Evolutionary conservation across 2,329 filamentous ascomycete genomes (phyloP), one percentile per base, ranked within the genome.

Genomic region (Trichoderma sp.): DNA sequence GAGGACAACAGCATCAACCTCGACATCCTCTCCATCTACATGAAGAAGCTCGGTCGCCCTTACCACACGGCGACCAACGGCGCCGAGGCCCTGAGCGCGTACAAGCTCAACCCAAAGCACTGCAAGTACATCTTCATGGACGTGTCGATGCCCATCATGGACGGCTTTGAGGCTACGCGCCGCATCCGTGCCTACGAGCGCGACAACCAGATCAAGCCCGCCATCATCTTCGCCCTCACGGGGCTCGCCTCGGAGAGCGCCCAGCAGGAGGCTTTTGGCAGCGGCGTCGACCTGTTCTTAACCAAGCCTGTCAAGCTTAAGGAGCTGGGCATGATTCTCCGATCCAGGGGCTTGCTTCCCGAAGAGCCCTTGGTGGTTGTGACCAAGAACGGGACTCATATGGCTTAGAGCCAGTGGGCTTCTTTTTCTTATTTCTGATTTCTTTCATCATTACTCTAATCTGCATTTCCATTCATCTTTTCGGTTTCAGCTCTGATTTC

Each of bases 101-200:
- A 78, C 43, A 74, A 71, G n/a, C 39, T 73, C 1, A 72, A 75
- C 1, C 76, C 76, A 0, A 73, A 73, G 0, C 66, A 75, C 0
- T 82, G 76, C 28, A 72, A 71, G 0, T 81, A 78, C 64, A 73
- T 84, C 0, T 73, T 84, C 5, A 84, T 83, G 76, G 87, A 89
- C 73, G 84, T 88, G 1, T 87, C 83, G 68, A 89, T 90, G 88
- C 88, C 88, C 0, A 78, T 88, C 3, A 85, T 89, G 76, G 84
- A 89, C 72, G 86, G 86, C 0, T 82, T 87, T 3, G 84, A 85
- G 17, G 83, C 85, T 0, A 87, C 86, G 1, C 78, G 83, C 1
- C 79, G 80, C n/a, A 88, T 88, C 15, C 82, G 87, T 1, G 80
- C 82, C 1, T 80, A 85, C 39, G 88, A 89, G 75, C 78, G 80